Conservation (phyloP, 768 basidiomycete genomes). For the Phylloporus scabripes region DNA sequence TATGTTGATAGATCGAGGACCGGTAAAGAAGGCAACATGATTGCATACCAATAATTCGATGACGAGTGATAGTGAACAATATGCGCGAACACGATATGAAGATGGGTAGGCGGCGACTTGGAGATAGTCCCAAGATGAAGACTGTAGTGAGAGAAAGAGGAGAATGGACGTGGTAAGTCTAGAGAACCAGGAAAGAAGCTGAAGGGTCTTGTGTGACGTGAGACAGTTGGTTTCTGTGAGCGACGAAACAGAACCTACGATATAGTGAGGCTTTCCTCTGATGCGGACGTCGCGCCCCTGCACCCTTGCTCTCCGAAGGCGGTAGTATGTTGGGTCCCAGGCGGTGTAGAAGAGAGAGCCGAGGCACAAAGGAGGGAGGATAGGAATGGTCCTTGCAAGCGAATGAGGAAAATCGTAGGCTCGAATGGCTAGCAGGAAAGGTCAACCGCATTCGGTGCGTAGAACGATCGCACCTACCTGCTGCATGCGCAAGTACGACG, state of each 20-base stretch:
- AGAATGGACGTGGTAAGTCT: conserved; percentile 48
- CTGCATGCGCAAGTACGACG: conserved; percentile 38
- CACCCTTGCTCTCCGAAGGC: conserved; percentile 50
- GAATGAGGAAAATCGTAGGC: conserved; percentile 16
- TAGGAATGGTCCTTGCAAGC: conserved; percentile 28
- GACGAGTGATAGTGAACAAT: conserved; percentile 41
- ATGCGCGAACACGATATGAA: conserved; percentile 37
- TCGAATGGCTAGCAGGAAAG: conserved; percentile 16
- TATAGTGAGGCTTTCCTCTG: conserved; percentile 57
- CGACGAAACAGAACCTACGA: conserved; percentile 38
- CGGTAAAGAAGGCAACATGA: conserved; percentile 20
- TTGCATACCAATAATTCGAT: conserved; percentile 55
- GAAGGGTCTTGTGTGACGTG: conserved; percentile 43
- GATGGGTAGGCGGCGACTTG: conserved; percentile 32
- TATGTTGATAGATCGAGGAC: background rate
- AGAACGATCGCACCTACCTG: conserved; percentile 37
- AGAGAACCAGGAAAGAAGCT: conserved; percentile 53
- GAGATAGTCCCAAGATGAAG: conserved; percentile 37
- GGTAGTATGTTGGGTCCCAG: conserved; percentile 82
- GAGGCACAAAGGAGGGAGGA: conserved; percentile 46
- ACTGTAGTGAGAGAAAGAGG: conserved; percentile 39
- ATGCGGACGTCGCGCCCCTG: conserved; percentile 72
- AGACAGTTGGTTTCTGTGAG: background rate
- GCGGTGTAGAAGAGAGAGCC: conserved; percentile 71
- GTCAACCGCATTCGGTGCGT: conserved; percentile 1